Base-by-base conservation (phyloP, 1,284 basidiomycete species). In the Irpex lacteus region DNA sequence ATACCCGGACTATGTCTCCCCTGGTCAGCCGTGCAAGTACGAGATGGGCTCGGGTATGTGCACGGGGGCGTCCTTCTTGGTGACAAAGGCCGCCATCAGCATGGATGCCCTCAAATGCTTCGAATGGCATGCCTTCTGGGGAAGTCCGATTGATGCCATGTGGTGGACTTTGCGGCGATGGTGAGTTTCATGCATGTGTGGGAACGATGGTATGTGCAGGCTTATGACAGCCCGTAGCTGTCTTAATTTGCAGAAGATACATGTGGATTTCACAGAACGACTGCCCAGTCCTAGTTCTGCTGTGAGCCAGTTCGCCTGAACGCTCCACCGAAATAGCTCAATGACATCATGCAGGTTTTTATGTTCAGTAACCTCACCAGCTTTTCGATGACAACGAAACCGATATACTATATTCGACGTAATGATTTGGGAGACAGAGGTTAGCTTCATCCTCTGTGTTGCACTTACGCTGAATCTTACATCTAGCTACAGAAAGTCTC, bases 121-220 rank as follows among this genome's bases (percentile, higher is more conserved):
- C 68, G 75, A 82, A 37, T 91, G 89, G 89, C 86, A 87, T 65
- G 87, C 82, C 3, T 85, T 88, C 61, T 88, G 89, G 69, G 74
- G 85, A 38, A 82, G 89, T 2, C 83, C 81, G 44, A 78, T 84
- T 65, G 90, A 91, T 67, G 85, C 88, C 66, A 87, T 91, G 86
- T 91, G 89, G 89, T 83, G 87, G 65, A 83, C 85, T 62, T 77
- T 91, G 67, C 82, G 87, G 44, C 74, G 82, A 63, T 84, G 83
- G 90, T 91, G 72, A 70, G 84, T 77, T 21, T 37, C 5, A 19
- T n/a, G n/a, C 64, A 9, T 47, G 53, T 3, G 44, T n/a, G 15
- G 62, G 40, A 36, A 55, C 47, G 32, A 6, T 1, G 5, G 1
- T 19, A 21, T 21, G 61, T 26, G 8, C 11, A 38, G 11, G 36